Evolutionary conservation across 768 basidiomycete genomes (phyloP), one percentile per base, ranked within the genome.

Genomic region (Boletus sp.): DNA sequence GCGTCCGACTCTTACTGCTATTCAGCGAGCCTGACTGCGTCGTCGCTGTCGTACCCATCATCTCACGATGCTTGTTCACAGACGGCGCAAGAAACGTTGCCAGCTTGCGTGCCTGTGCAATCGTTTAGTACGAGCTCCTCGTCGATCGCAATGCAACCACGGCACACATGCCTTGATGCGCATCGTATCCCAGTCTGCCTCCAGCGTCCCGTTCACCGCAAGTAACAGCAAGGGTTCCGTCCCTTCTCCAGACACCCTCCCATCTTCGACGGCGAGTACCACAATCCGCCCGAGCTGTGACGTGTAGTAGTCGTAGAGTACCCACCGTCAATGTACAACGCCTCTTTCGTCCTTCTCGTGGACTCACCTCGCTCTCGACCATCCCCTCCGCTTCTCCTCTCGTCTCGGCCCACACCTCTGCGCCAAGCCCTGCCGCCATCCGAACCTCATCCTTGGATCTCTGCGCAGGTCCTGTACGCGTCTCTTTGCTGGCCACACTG

Each of bases 401-500:
- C 27, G 84, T 87, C 70, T 91, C 89, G 47, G 82, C 82, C 89
- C 90, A 92, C 33, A 89, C 76, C 67, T 90, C 88, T 10, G 82
- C 81, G 39, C 83, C 82, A 30, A 92, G 71, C 15, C 89, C 89
- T 8, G 85, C 86, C 27, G 86, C 73, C 40, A 90, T 80, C 50
- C 86, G 81, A 43, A 90, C 78, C 49, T 87, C 83, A 62, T 91
- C 89, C 71, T 90, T 91, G 27, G 83, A 69, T 48, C 81, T 74
- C 27, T 70, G 60, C 7, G 25, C 33, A 29, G 47, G 47, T 39
- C 37, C 51, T 14, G 50, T 23, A 25, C 37, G 40, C 21, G 37
- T 35, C 42, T 61, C 66, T 19, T 5, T 3, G 17, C 55, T 55
- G 23, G 39, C 43, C 25, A 50, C 38, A 34, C 60, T 65, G 29